A percentile compares a stretch with the other conserved stretches of the same genome.
Conservation (phyloP, 2,329 filamentous ascomycete genomes). For the Trichoderma afroharzianum region DNA sequence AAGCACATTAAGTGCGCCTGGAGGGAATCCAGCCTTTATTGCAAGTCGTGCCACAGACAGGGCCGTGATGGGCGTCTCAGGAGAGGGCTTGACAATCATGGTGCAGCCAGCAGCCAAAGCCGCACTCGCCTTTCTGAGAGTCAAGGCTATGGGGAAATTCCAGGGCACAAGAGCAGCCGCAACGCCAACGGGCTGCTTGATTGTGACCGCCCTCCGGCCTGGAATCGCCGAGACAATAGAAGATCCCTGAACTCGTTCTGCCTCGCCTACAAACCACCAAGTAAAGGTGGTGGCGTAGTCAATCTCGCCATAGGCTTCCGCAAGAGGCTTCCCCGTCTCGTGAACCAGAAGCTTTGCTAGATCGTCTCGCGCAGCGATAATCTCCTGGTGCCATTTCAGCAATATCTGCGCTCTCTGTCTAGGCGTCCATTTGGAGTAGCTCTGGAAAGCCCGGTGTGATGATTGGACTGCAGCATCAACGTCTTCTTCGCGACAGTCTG, state of each 20-base stretch:
- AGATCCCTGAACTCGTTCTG: conserved; percentile 52
- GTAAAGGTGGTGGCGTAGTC: conserved; percentile 53
- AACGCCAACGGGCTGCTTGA: conserved; percentile 52
- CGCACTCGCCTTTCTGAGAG: conserved; percentile 44
- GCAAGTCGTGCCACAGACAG: conserved; percentile 67
- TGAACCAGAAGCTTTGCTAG: conserved; percentile 38
- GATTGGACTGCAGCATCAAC: conserved; percentile 37
- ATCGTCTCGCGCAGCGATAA: conserved; percentile 35
- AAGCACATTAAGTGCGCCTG: conserved; percentile 60
- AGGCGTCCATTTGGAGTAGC: conserved; percentile 37
- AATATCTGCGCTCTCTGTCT: conserved; percentile 35
- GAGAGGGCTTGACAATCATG: conserved; percentile 70
- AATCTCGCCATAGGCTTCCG: conserved; percentile 52
- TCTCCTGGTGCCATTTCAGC: conserved; percentile 35
- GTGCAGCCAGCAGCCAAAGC: conserved; percentile 71
- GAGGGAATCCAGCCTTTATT: conserved; percentile 68
- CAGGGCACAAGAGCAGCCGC: conserved; percentile 38
- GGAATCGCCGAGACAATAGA: conserved; percentile 58
- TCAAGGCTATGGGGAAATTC: conserved; percentile 59
- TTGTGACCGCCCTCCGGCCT: conserved; percentile 62
- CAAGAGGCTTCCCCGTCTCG: conserved; percentile 56
- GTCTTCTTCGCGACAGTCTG: conserved; percentile 42
- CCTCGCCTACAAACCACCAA: conserved; percentile 55
- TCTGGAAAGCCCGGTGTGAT: conserved; percentile 35
- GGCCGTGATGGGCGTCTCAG: conserved; percentile 70